phyloP scores from a whole-genome alignment of 306 rosid genomes.

The Prinsepia uniflora region DNA sequence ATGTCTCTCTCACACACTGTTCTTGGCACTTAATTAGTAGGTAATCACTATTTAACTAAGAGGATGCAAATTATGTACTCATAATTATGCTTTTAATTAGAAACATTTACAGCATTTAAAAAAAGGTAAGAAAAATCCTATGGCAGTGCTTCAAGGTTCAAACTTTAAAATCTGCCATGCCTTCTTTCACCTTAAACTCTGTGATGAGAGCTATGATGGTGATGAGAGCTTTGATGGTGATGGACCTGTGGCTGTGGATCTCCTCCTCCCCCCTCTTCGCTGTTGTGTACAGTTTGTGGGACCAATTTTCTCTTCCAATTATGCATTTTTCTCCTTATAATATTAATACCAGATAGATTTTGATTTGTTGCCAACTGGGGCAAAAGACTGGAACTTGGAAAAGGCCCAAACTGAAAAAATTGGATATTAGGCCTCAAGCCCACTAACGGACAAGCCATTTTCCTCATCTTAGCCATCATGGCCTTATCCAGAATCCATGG shows the following conservation, averaged over 20 bases:
- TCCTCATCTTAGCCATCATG: no score
- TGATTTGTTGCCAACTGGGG: background rate
- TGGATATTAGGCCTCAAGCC: background rate
- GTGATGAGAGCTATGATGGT: background rate
- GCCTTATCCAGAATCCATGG: conserved; percentile 7
- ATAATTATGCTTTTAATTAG: background rate
- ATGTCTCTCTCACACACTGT: background rate
- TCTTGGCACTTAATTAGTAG: background rate
- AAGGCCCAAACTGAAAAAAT: background rate
- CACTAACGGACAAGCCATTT: background rate
- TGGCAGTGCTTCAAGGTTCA: background rate
- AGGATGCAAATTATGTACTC: background rate
- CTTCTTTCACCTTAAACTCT: background rate
- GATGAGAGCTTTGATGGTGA: conserved; percentile 3
- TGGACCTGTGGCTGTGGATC: conserved; percentile 15
- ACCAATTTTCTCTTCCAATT: background rate
- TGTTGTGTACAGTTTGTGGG: conserved; percentile 11
- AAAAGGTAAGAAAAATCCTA: background rate
- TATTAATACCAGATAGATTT: background rate
- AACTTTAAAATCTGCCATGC: background rate
- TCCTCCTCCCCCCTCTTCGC: background rate
- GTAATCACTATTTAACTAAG: conserved; percentile 4
- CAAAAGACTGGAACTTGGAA: background rate
- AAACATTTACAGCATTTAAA: background rate
- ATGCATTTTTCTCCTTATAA: background rate